Percentiles rank a stretch among this genome's conserved stretches.
Evolutionary conservation across 2,329 filamentous ascomycete genomes (phyloP).

Genomic region (Xylariaceae sp.): DNA sequence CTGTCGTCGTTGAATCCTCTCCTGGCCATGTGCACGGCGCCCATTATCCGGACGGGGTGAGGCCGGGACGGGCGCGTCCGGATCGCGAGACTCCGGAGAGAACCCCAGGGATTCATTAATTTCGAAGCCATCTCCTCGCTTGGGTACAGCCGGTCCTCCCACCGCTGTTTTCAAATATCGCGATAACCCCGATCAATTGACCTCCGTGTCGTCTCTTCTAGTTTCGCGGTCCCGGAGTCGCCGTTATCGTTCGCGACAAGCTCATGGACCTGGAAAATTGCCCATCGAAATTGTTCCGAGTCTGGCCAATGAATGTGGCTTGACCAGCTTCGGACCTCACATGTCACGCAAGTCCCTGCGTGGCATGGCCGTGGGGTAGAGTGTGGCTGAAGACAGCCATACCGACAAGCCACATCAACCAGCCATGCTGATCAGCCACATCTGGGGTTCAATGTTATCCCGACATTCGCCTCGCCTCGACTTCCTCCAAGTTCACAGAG

Average conservation of each 20-base stretch:
- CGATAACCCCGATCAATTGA: background rate
- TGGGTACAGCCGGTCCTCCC: conserved; percentile 14
- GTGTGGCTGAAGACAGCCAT: no score
- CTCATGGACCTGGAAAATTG: background rate
- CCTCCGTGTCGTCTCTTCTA: background rate
- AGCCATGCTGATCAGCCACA: background rate
- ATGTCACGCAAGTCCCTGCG: no score
- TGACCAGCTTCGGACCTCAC: background rate
- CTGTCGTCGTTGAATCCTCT: conserved; percentile 24
- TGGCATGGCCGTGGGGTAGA: background rate
- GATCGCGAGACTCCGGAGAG: conserved; percentile 28
- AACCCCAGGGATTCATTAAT: conserved; percentile 30
- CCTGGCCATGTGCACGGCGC: conserved; percentile 12
- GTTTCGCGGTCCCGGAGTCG: background rate
- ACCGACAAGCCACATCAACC: background rate
- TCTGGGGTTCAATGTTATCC: background rate
- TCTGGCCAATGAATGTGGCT: conserved; percentile 13
- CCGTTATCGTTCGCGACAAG: background rate
- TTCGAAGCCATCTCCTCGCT: conserved; percentile 30
- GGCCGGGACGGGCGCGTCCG: conserved; percentile 24
- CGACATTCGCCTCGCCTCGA: background rate
- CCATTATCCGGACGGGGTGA: background rate
- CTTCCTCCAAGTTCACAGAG: background rate
- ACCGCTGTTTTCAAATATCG: conserved; percentile 14
- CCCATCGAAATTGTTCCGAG: conserved; percentile 11